Conservation (phyloP, 2,329 filamentous ascomycete genomes). For the Cercospora zeina region DNA sequence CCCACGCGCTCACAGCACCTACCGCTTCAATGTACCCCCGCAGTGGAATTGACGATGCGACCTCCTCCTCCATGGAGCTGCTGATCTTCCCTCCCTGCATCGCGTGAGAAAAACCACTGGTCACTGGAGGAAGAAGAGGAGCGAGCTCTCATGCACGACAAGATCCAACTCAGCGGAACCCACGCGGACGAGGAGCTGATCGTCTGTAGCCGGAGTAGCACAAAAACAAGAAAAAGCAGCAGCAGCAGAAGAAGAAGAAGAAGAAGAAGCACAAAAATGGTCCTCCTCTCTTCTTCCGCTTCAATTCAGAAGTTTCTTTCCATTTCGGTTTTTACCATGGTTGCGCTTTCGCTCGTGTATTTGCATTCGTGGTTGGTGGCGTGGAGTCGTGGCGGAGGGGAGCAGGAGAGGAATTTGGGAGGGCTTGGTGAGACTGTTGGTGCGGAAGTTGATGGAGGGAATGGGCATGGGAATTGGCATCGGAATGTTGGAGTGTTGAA, state of each 20-base stretch:
- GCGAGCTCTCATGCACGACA: not conserved
- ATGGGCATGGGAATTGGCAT: conserved; percentile 25
- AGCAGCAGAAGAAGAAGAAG: not conserved
- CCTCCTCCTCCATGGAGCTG: not conserved
- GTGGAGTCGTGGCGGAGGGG: conserved; percentile 5
- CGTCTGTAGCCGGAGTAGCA: not conserved
- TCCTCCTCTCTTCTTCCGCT: conserved; percentile 12
- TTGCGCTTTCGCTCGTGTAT: conserved; percentile 7
- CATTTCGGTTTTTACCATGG: not conserved
- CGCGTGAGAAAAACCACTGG: not conserved
- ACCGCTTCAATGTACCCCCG: not conserved
- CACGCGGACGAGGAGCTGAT: not conserved
- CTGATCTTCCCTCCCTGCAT: not conserved
- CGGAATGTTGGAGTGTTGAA: conserved; percentile 33
- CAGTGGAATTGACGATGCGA: not conserved
- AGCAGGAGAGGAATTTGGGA: not conserved
- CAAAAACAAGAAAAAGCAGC: not conserved
- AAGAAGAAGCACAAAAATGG: not conserved
- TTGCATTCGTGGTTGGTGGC: conserved; percentile 11
- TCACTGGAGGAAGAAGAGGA: not conserved
- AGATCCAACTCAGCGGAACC: not conserved
- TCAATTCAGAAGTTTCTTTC: conserved; percentile 11
- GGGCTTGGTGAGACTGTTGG: too few species aligned
- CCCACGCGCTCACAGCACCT: not conserved
- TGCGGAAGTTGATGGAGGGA: not conserved